Conservation (phyloP, 2,329 filamentous ascomycete genomes). For the Conoideocrella luteorostrata region DNA sequence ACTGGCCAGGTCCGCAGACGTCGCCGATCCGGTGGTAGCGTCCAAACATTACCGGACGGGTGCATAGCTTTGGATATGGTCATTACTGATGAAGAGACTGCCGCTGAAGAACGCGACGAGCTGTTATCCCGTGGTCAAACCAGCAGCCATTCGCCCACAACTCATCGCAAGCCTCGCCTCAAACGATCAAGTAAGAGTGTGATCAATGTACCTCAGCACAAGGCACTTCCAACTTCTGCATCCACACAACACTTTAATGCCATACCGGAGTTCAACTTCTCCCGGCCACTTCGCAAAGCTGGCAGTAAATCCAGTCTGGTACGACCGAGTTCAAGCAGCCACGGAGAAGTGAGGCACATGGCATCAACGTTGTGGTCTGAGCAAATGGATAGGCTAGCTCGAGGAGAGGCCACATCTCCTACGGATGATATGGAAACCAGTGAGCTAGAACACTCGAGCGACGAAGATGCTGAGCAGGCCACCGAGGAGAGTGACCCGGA, state of each 20-base stretch:
- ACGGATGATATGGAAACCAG: slow-evolving; percentile 26
- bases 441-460: slow-evolving; percentile 25
- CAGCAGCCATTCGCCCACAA: slow-evolving; percentile 17
- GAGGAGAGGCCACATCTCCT: slow-evolving; percentile 15
- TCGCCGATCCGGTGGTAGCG: slow-evolving; percentile 44
- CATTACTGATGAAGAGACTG: slow-evolving; percentile 38
- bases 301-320: background rate
- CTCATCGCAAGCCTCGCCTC: slow-evolving; percentile 33
- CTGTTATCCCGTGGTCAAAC: slow-evolving; percentile 27
- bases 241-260: slow-evolving; percentile 11
- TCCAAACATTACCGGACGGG: slow-evolving; percentile 32
- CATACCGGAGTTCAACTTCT: slow-evolving; percentile 29
- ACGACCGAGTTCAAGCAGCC: background rate
- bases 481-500: slow-evolving; percentile 29
- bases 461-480: slow-evolving; percentile 22
- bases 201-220: slow-evolving; percentile 23
- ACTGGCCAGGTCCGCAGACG: slow-evolving; percentile 32
- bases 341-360: background rate
- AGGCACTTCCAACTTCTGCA: slow-evolving; percentile 8
- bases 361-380: slow-evolving; percentile 3
- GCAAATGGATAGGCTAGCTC: slow-evolving; percentile 8
- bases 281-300: slow-evolving; percentile 2
- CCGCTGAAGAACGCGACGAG: slow-evolving; percentile 37
- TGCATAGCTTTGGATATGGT: slow-evolving; percentile 31
- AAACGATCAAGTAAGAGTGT: slow-evolving; percentile 36